Percentiles rank a stretch among this genome's conserved stretches.
Evolutionary conservation across 306 rosid genomes (phyloP).

Genomic region (Calophaca sinica): DNA sequence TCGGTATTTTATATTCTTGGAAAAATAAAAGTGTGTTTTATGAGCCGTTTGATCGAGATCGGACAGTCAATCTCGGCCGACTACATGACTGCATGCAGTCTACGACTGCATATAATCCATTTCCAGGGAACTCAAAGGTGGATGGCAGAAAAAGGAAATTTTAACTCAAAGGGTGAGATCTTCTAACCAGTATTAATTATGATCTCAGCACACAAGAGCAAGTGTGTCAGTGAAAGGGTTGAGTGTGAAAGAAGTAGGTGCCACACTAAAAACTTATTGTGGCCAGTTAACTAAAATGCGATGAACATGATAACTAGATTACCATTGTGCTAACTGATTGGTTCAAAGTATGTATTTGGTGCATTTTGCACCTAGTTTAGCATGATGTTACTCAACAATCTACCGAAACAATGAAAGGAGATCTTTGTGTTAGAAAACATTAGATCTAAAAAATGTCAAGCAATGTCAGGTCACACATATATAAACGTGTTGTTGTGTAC

Average conservation of each 20-base stretch:
- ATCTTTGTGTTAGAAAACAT: background rate
- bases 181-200: background rate
- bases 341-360: background rate
- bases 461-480: background rate
- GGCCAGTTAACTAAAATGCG: conserved; percentile 5
- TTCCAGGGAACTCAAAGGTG: background rate
- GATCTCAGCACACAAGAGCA: conserved; percentile 1
- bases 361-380: conserved; percentile 13
- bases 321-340: background rate
- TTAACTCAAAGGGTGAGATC: background rate
- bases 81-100: no score
- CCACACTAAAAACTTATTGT: background rate
- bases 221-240: conserved; percentile 6
- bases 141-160: background rate
- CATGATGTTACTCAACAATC: background rate
- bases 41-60: no score
- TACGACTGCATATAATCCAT: no score
- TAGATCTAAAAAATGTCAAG: background rate
- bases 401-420: no score
- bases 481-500: no score
- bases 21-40: no score
- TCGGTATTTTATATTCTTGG: no score
- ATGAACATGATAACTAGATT: conserved; percentile 15
- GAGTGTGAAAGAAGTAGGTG: background rate
- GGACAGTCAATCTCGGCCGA: no score